Evolutionary conservation across 1,139 yeast species (phyloP).

Genomic region (Protomyces lactucae-debilis): DNA sequence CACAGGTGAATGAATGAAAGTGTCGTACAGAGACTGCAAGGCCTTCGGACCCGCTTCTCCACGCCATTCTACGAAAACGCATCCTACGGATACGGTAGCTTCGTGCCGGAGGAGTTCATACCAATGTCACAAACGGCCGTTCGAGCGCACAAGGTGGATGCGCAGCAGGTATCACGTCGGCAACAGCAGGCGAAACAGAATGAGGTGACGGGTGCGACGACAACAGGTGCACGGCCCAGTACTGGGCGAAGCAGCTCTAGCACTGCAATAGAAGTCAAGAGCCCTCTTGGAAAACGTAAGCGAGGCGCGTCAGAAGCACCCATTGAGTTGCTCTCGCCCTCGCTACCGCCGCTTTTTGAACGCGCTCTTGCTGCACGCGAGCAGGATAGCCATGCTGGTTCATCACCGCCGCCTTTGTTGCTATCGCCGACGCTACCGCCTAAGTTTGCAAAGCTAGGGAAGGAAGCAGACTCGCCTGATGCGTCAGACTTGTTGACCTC

Average conservation of each 20-base stretch:
- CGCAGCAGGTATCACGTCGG: not conserved
- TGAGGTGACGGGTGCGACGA: not conserved
- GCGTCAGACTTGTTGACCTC: not conserved
- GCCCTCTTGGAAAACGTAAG: not conserved
- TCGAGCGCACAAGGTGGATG: not conserved
- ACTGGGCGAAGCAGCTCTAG: too few relatives aligned
- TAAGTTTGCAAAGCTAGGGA: not conserved
- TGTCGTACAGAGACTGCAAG: not conserved
- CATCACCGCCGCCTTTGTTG: not conserved
- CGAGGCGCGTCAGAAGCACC: not conserved
- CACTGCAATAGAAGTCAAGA: not conserved
- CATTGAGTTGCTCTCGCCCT: not conserved
- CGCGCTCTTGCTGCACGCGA: not conserved
- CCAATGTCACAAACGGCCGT: not conserved
- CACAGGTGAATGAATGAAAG: not conserved
- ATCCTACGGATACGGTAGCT: not conserved
- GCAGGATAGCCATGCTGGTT: not conserved
- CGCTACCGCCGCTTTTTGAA: not conserved
- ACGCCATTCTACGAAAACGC: not conserved
- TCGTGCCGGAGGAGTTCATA: not conserved
- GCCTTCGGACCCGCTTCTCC: not conserved
- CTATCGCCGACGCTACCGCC: not conserved
- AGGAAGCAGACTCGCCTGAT: not conserved
- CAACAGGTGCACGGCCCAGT: too few relatives aligned
- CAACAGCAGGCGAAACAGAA: not conserved